These are phyloP conservation scores for Populus hybrid DNA, from an alignment of 441 rosid species.

Conservation along the genomic window DNA sequence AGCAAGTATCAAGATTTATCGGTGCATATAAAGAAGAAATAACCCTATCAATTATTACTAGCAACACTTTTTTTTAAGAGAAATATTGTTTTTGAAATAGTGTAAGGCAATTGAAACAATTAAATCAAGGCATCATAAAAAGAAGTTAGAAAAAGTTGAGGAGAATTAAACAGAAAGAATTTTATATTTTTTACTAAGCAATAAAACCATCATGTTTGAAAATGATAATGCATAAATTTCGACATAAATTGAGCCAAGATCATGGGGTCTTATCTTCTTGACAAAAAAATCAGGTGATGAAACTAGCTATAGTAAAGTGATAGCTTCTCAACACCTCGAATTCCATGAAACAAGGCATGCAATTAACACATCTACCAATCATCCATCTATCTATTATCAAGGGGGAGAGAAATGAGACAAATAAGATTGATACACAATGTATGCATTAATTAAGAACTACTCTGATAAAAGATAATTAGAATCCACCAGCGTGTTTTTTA, in stretches of 20 bases:
- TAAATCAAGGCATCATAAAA: not conserved
- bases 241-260: not conserved
- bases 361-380: not conserved
- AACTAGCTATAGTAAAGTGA: not conserved
- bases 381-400: not conserved
- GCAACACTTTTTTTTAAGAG: not conserved
- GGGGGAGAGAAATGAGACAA: not conserved
- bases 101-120: not conserved
- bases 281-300: not conserved
- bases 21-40: not conserved
- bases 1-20: not conserved
- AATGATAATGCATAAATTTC: no score
- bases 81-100: not conserved
- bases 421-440: not conserved
- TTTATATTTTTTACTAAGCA: not conserved
- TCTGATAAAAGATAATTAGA: not conserved
- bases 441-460: not conserved
- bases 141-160: not conserved
- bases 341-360: not conserved
- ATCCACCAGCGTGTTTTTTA: not conserved
- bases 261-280: not conserved
- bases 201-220: not conserved
- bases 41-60: not conserved
- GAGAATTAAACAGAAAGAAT: not conserved
- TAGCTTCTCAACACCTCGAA: not conserved